Conservation (phyloP, 805 yeast genomes). For the Suhomyces sp. region DNA sequence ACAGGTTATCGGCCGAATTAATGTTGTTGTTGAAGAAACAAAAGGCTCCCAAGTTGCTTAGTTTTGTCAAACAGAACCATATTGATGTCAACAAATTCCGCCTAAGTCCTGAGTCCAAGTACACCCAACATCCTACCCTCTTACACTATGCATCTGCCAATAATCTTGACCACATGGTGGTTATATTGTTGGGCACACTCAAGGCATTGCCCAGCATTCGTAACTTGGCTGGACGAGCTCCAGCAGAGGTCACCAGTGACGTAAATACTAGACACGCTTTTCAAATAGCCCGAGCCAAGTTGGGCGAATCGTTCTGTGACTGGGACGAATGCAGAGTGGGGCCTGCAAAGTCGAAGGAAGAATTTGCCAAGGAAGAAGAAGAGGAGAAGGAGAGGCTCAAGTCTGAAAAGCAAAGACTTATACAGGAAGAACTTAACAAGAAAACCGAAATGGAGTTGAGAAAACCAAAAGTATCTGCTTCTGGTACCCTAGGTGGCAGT, state of each 20-base stretch:
- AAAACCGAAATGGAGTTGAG: conserved; percentile 40
- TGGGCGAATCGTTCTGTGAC: conserved; percentile 69
- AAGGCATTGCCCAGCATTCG: conserved; percentile 66
- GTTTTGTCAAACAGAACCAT: conserved; percentile 57
- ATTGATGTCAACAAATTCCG: conserved; percentile 47
- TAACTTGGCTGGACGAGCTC: conserved; percentile 56
- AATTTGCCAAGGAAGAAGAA: conserved; percentile 43
- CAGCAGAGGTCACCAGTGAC: conserved; percentile 63
- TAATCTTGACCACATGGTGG: conserved; percentile 65
- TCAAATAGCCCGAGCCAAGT: conserved; percentile 59
- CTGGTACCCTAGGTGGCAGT: conserved; percentile 35
- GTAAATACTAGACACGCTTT: conserved; percentile 50
- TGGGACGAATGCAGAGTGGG: conserved; percentile 73
- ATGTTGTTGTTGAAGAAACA: conserved; percentile 62
- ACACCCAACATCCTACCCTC: conserved; percentile 61
- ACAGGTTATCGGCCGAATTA: conserved; percentile 56
- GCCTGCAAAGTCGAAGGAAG: conserved; percentile 54
- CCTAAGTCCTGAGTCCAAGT: conserved; percentile 55
- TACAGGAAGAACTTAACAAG: conserved; percentile 44
- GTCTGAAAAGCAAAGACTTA: conserved; percentile 36
- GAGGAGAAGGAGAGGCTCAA: conserved; percentile 35
- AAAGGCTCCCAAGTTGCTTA: conserved; percentile 68
- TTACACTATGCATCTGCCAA: conserved; percentile 74
- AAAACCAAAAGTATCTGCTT: conserved; percentile 26
- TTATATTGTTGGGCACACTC: conserved; percentile 55